Evolutionary conservation across 176 grass and related monocot genomes (phyloP), one percentile per base, ranked within the genome.

Genomic region (Calamus simplicifolius): DNA sequence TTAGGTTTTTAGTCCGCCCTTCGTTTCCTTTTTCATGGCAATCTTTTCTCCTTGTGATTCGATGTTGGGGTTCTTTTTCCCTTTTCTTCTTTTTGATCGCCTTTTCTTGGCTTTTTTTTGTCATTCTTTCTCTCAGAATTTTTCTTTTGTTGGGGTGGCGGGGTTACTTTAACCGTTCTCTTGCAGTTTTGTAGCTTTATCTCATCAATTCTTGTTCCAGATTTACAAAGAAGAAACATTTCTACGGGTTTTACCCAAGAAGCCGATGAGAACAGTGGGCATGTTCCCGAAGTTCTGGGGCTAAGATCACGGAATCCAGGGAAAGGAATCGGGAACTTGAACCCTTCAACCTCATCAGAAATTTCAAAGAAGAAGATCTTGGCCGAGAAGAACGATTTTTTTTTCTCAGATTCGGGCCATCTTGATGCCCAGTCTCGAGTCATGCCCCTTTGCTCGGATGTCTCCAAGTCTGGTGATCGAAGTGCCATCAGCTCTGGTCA

Each of bases 211-310:
- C 10, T 38, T 4, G 7, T 28, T 29, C 15, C 26, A 60, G 58
- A 18, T 38, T 60, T 16, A 18, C 27, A 5, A 18, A 60, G 58
- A 38, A 60, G n/a, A 60, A 60, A 60, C 2, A 17, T 13, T 16
- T 15, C 4, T 5, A 60, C 6, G 58, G 58, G 19, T 18, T 17
- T 30, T 60, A 8, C 6, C 5, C 5, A 38, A 38, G 58, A 60
- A 18, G 30, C 28, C 27, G 58, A 60, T 60, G 58, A 60, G 27
- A 60, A 60, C 58, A 3, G 58, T 28, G 58, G n/a, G 17, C 17
- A 38, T 38, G 18, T 31, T 4, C 35, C 8, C 35, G 12, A 43
- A 43, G 7, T 43, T 43, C 8, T 3, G 6, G 27, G 25, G 17
- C 14, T 27, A 35, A 60, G 28, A 38, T 7, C 27, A 60, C 58